phyloP scores from a whole-genome alignment of 805 yeast genomes.

The Wickerhamomyces alni region DNA sequence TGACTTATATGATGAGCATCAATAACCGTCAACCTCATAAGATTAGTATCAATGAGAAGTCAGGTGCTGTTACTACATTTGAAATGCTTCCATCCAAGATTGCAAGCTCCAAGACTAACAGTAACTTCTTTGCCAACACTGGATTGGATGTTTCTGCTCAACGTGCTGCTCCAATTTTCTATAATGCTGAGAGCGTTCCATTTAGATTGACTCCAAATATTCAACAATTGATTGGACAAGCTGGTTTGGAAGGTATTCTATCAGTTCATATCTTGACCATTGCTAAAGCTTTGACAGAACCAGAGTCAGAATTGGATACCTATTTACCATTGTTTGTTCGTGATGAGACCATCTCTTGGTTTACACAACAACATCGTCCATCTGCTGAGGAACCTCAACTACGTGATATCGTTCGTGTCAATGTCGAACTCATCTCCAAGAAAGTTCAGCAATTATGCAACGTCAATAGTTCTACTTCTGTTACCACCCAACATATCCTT shows the following conservation, averaged over 20 bases:
- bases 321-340: conserved; percentile 90
- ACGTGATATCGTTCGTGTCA: conserved; percentile 79
- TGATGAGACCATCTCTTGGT: conserved; percentile 95
- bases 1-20: conserved; percentile 92
- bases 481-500: conserved; percentile 82
- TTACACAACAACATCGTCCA: conserved; percentile 78
- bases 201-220: conserved; percentile 95
- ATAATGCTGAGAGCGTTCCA: conserved; percentile 89
- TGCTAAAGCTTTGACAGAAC: conserved; percentile 84
- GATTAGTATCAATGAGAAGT: conserved; percentile 70
- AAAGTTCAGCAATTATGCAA: conserved; percentile 76
- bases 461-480: conserved; percentile 41
- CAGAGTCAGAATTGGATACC: conserved; percentile 88
- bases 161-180: conserved; percentile 65
- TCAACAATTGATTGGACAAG: conserved; percentile 88
- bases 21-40: conserved; percentile 92
- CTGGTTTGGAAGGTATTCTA: conserved; percentile 87
- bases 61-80: conserved; percentile 89
- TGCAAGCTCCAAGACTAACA: conserved; percentile 39
- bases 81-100: conserved; percentile 92
- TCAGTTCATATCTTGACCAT: conserved; percentile 79
- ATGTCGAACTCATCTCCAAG: conserved; percentile 79
- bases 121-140: conserved; percentile 29
- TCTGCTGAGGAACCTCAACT: conserved; percentile 79
- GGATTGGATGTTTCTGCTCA: conserved; percentile 27